These are phyloP conservation scores for Heterobasidion parviporum DNA, from an alignment of 1,284 basidiomycete genomes.

Conservation along the genomic window DNA sequence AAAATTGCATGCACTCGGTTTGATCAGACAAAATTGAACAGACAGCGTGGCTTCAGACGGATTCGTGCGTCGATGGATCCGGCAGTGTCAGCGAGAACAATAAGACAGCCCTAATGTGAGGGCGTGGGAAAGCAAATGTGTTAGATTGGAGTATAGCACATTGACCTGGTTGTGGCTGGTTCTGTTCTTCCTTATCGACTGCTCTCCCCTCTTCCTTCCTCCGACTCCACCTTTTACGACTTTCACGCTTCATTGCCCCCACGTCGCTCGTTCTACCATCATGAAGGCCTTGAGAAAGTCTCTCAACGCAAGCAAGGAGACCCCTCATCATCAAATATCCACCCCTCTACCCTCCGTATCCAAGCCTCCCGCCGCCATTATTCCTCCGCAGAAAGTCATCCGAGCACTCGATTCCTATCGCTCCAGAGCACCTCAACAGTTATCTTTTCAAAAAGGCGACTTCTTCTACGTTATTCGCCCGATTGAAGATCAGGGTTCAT, in stretches of 20 bases:
- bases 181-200: slow-evolving; percentile 3
- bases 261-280: slow-evolving; percentile 15
- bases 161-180: slow-evolving; percentile 4
- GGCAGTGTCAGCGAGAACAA: neutral
- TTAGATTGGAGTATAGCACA: neutral
- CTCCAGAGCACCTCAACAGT: slow-evolving; percentile 75
- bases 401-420: slow-evolving; percentile 71
- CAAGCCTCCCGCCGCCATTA: slow-evolving; percentile 59
- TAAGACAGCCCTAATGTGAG: neutral
- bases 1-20: no score
- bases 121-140: slow-evolving; percentile 6
- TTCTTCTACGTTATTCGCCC: slow-evolving; percentile 95
- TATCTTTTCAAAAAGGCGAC: slow-evolving; percentile 91
- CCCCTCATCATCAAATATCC: slow-evolving; percentile 62
- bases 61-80: neutral
- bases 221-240: slow-evolving; percentile 5
- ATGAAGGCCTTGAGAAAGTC: slow-evolving; percentile 89
- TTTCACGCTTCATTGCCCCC: slow-evolving; percentile 12
- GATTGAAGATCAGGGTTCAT: slow-evolving; percentile 44
- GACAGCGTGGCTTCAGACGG: neutral
- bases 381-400: slow-evolving; percentile 94
- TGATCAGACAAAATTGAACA: no score
- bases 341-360: slow-evolving; percentile 55
- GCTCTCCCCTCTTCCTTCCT: slow-evolving; percentile 15
- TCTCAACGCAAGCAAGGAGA: slow-evolving; percentile 59